phyloP scores from a whole-genome alignment of 139 green algal species.

The Diplosphaera chodatii region DNA sequence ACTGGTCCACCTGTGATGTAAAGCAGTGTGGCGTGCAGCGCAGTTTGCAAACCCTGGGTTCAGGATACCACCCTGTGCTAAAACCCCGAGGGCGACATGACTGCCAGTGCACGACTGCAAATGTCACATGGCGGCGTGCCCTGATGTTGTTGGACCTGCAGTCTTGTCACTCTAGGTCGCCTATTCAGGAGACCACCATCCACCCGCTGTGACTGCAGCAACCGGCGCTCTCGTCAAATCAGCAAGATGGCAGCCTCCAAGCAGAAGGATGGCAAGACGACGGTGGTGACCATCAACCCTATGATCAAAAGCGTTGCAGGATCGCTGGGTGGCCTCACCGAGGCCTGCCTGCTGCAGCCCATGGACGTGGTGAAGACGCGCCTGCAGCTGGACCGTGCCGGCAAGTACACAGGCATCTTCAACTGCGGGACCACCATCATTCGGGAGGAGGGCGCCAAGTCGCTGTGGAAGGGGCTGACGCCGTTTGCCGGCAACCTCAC shows the following conservation, averaged over 20 bases:
- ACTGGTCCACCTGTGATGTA: too few species aligned
- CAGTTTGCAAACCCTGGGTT: too few species aligned
- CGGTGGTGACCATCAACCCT: background rate
- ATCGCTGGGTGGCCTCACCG: conserved; percentile 79
- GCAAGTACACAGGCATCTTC: conserved; percentile 74
- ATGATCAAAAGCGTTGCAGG: conserved; percentile 28
- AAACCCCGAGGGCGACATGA: too few species aligned
- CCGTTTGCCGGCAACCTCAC: conserved; percentile 89
- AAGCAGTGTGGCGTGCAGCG: too few species aligned
- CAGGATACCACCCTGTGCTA: too few species aligned
- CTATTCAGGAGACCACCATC: too few species aligned
- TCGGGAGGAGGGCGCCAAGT: conserved; percentile 56
- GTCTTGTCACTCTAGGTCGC: too few species aligned
- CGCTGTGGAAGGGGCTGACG: conserved; percentile 88
- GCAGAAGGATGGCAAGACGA: background rate
- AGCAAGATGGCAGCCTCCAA: background rate
- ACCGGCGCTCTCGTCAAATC: too few species aligned
- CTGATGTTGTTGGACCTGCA: too few species aligned
- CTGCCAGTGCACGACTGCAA: too few species aligned
- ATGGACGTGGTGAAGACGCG: conserved; percentile 91
- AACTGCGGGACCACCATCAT: conserved; percentile 63
- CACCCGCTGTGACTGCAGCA: too few species aligned
- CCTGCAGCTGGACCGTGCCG: conserved; percentile 75
- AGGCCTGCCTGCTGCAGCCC: conserved; percentile 81
- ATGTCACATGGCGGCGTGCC: too few species aligned